Base-by-base conservation (phyloP, 2,329 filamentous ascomycete species). In the Aspergillus udagawae region DNA sequence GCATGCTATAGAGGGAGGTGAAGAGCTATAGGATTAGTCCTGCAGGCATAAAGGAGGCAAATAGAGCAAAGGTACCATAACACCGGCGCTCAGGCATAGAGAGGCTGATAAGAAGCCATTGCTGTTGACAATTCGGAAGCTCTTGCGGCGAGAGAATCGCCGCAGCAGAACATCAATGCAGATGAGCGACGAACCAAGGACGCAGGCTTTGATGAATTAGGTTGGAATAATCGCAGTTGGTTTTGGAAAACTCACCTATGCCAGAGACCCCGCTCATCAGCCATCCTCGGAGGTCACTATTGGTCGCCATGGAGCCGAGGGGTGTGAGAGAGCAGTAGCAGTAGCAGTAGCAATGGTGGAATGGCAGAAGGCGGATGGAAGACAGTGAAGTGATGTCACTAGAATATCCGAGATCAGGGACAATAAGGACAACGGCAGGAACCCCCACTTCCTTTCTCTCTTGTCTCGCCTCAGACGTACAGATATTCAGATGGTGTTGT, bases 281-380 rank as follows among this genome's bases (percentile, higher is more conserved):
- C 93, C 93, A 97, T 68, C 94, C 93, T 62, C 92, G 86, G 61
- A 88, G 88, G 78, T 97, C 93, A 78, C 93, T 94, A 71, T 86
- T 82, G 63, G 89, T 69, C 55, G 68, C 73, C 80, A 82, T 78
- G 49, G 51, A 60, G 60, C 50, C 50, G 53, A 56, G 54, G 54
- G 52, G 56, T 52, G 38, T 23, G 35, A 49, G 53, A 49, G 49
- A 49, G 49, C n/a, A 56, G 38, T 49, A 50, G 45, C 41, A 54
- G 23, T 38, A 41, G 23, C 14, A 32, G 32, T 35, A 6, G 4
- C 32, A 14, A 4, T 7, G 14, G 1, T 38, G 52, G 27, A 28
- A 21, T 47, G 45, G 45, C 47, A 57, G 54, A 52, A 25, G 44
- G 32, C 20, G 17, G 44, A 38, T 27, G 29, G 14, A 38, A 38